Base-by-base conservation (phyloP, 1,139 yeast genomes). In the Yamadazyma sp. region DNA sequence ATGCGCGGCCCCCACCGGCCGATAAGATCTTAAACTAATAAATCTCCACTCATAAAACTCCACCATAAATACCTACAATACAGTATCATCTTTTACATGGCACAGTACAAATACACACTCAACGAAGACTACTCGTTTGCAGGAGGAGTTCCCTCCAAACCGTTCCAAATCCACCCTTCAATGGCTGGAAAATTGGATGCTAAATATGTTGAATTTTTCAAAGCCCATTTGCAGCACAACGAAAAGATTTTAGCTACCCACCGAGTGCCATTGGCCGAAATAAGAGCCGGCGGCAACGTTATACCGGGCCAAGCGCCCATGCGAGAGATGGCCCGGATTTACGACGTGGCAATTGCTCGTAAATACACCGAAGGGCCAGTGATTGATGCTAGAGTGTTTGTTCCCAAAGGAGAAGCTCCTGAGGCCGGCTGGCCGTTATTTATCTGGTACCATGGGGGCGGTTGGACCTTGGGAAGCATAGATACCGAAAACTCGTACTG, bases 361-460 rank as follows among this genome's bases (percentile, higher is more conserved):
- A 64, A 56, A 26, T 50, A 57, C 39, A 58, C 70, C 24, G 35
- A 44, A 12, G 64, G 52, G 3, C 59, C 56, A 4, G 18, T n/a
- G 3, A 57, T 71, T 20, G 63, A 69, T 2, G 68, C 66, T 8
- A 54, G 76, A 40, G 70, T 71, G 2, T 70, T 69, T 44, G 59
- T 60, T 15, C 76, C 76, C 11, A 49, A 54, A 12, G 64, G 64
- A 9, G 56, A 53, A 7, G 50, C 53, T 21, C 78, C 77, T 1
- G 55, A 38, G 2, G 54, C 48, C 4, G 77, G 77, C 1, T 70
- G 72, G 67, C 78, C 79, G 2, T 57, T 67, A 26, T 59, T 65
- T 25, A 47, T 72, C 10, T 72, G 74, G 73, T 70, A 55, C 52
- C 79, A 73, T 45, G 78, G 78, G n/a, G 75, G 75, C 22, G 71